These are phyloP conservation scores for Discostella stelligeroides DNA, from an alignment of 108 stramenopile genomes.

Conservation along the genomic window DNA sequence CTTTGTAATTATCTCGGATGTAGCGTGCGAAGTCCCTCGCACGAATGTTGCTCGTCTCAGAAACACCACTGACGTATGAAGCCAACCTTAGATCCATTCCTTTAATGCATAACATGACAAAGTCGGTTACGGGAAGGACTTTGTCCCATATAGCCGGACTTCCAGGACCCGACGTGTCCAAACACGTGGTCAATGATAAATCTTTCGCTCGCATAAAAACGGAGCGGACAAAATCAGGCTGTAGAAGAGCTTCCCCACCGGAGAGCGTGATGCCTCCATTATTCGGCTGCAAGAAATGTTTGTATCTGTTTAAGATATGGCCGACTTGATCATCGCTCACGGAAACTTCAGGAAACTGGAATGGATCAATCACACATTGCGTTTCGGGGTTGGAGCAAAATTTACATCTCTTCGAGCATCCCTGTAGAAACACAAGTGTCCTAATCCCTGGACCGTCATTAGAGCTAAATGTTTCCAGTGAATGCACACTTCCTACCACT, in stretches of 20 bases:
- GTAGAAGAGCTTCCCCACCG: conserved; percentile 67
- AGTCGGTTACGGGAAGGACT: conserved; percentile 57
- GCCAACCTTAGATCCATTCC: conserved; percentile 64
- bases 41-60: conserved; percentile 41
- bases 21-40: conserved; percentile 59
- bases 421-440: conserved; percentile 61
- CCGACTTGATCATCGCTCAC: conserved; percentile 55
- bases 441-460: conserved; percentile 5
- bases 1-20: conserved; percentile 56
- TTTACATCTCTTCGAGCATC: conserved; percentile 62
- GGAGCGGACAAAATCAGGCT: conserved; percentile 56
- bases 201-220: conserved; percentile 52
- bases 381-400: conserved; percentile 76
- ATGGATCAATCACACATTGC: conserved; percentile 52
- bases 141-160: conserved; percentile 53
- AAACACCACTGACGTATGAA: conserved; percentile 44
- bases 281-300: conserved; percentile 52
- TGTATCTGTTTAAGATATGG: conserved; percentile 47
- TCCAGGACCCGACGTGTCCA: conserved; percentile 68
- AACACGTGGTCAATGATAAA: conserved; percentile 64
- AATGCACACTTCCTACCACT: conserved; percentile 38
- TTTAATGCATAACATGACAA: conserved; percentile 65
- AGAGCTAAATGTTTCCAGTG: conserved; percentile 30
- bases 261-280: conserved; percentile 65
- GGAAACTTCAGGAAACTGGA: conserved; percentile 55